A percentile compares a stretch with the other conserved stretches of the same genome.
These are phyloP conservation scores for Ophiostoma australiae DNA, from an alignment of 2,329 filamentous ascomycete genomes.

Conservation along the genomic window DNA sequence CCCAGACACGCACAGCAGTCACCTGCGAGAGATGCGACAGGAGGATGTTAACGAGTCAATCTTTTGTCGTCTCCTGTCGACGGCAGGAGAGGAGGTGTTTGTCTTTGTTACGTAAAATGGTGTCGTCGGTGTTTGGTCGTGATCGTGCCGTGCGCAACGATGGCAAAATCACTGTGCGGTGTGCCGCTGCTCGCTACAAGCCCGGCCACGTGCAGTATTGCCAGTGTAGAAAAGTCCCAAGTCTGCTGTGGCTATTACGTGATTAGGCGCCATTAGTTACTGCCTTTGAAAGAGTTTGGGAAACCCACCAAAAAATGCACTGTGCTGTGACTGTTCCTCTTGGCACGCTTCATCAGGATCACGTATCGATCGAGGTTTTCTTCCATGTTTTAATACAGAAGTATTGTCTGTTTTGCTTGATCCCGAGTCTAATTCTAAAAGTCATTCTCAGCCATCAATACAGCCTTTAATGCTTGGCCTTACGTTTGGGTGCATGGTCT, in stretches of 20 bases:
- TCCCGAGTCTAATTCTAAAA: neutral
- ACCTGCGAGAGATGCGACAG: neutral
- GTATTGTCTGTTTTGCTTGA: neutral
- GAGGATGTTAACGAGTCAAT: neutral
- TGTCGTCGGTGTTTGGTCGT: constrained; percentile 3
- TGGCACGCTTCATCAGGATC: constrained; percentile 7
- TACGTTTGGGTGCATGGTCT: neutral
- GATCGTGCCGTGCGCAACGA: neutral
- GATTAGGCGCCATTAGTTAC: neutral
- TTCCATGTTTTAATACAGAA: neutral
- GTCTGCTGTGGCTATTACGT: neutral
- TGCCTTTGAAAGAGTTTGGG: neutral
- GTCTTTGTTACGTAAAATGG: constrained; percentile 5
- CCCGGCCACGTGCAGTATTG: neutral
- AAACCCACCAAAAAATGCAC: neutral
- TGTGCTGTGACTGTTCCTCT: neutral
- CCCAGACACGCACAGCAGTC: neutral
- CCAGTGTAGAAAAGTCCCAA: neutral
- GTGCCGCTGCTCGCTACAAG: neutral
- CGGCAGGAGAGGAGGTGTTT: constrained; percentile 2
- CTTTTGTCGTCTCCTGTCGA: too few species aligned
- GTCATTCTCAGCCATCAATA: neutral
- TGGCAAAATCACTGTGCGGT: neutral
- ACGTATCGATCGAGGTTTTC: constrained; percentile 7
- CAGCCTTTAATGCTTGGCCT: constrained; percentile 2